Base-by-base conservation (phyloP, 768 basidiomycete species). In the Xerocomus brunneocitrinus region DNA sequence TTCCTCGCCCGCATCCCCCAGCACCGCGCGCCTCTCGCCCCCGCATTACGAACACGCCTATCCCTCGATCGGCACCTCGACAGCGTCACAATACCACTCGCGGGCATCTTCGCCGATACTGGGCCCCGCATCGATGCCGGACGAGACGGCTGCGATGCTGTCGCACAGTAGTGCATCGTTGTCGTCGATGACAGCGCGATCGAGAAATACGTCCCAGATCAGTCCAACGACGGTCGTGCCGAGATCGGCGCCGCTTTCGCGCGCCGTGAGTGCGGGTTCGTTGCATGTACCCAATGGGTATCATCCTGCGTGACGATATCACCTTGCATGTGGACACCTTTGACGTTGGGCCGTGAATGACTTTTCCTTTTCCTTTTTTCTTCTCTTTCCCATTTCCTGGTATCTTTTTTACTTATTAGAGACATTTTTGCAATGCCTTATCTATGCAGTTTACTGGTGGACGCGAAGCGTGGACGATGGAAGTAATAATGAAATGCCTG, bases 121-220 rank as follows among this genome's bases (percentile, higher is more conserved):
- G 38, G 65, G 63, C 10, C 44, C 43, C 0, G 49, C 43, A 16
- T 57, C 49, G 41, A 53, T 53, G 34, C 51, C 38, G 32, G 62
- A 57, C 36, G 60, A 58, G 8, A 54, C 39, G 38, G 59, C 55
- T 55, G 59, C 35, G 32, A 28, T 51, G 52, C 19, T 53, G 59
- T 57, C 58, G 64, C 71, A 65, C 62, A 72, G 68, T 43, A 53
- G 68, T 12, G 67, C 74, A 53, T 72, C 73, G 24, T 66, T 79
- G 46, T 72, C 80, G 49, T 76, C 79, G 27, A 54, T 65, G 46
- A 55, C 49, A 3, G 72, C 80, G 46, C 79, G 87, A 14, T 89
- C 87, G 58, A 74, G 83, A 58, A 89, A 87, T 57, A 74, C 76
- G 8, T 88, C 86, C 4, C 79, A 83, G 67, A 77, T 83, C 65